phyloP scores from a whole-genome alignment of 139 green algal genomes.

The Chlamydomonas urium region DNA sequence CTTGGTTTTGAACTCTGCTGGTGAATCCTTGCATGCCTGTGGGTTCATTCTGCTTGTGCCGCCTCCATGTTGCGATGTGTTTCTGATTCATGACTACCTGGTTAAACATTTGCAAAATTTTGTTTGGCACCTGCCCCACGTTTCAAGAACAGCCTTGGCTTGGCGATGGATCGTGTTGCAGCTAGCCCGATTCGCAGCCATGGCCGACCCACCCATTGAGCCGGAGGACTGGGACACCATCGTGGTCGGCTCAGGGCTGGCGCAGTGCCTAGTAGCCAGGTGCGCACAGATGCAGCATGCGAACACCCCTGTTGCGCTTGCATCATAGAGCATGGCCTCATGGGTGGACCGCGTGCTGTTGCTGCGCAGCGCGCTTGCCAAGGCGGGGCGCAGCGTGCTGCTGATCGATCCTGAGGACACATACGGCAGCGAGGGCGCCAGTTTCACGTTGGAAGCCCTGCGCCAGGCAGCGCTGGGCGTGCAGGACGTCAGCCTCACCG shows the following conservation, averaged over 20 bases:
- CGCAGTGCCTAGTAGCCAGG: constrained; percentile 59
- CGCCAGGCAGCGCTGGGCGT: not conserved
- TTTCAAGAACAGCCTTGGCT: no score
- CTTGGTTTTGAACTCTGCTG: no score
- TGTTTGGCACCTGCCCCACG: no score
- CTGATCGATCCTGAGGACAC: constrained; percentile 67
- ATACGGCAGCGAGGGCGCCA: constrained; percentile 74
- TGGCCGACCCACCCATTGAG: constrained; percentile 39
- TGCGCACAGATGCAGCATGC: constrained; percentile 23
- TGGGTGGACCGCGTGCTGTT: not conserved
- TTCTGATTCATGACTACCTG: no score
- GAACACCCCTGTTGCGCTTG: no score
- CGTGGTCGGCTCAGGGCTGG: constrained; percentile 55
- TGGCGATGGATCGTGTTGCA: no score
- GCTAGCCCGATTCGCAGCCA: no score
- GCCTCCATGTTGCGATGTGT: no score
- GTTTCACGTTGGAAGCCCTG: constrained; percentile 31
- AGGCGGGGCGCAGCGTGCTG: constrained; percentile 57
- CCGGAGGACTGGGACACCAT: constrained; percentile 54
- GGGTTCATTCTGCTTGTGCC: no score
- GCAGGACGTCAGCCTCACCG: not conserved
- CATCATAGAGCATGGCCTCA: no score
- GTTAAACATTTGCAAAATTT: no score
- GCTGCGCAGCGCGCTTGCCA: constrained; percentile 11
- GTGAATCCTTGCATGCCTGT: no score